phyloP scores from a whole-genome alignment of 2,329 filamentous ascomycete species.

The Fusarium chuoi region DNA sequence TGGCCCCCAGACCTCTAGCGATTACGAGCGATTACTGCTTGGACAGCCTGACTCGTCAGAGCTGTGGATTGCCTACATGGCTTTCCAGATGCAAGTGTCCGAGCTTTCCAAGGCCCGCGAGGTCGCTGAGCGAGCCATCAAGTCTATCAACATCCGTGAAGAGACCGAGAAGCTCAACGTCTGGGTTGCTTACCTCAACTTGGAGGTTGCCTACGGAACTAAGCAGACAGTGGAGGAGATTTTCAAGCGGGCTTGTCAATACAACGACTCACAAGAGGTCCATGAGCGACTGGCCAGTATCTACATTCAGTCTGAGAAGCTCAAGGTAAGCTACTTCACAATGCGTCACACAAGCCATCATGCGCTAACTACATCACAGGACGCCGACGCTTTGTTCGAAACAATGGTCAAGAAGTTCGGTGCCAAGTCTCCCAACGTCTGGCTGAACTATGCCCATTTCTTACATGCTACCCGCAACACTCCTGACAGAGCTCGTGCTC shows the following conservation, averaged over 20 bases:
- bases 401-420: conserved; percentile 89
- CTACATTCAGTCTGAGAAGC: conserved; percentile 91
- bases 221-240: conserved; percentile 84
- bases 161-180: conserved; percentile 94
- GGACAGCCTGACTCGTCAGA: conserved; percentile 93
- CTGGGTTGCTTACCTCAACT: conserved; percentile 93
- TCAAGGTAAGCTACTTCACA: conserved; percentile 69
- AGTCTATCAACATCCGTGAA: conserved; percentile 90
- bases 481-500: conserved; percentile 77
- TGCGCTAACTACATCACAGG: conserved; percentile 62
- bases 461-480: conserved; percentile 78
- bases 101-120: conserved; percentile 89
- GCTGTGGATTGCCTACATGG: conserved; percentile 98
- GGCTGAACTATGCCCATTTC: conserved; percentile 96
- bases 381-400: conserved; percentile 90
- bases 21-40: conserved; percentile 93
- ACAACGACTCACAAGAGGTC: conserved; percentile 91
- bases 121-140: conserved; percentile 88
- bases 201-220: conserved; percentile 90
- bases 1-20: conserved; percentile 87
- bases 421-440: conserved; percentile 80
- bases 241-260: conserved; percentile 92
- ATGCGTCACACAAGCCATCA: background rate
- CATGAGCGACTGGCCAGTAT: conserved; percentile 92
- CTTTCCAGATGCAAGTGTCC: conserved; percentile 93